These are phyloP conservation scores for Pseudogymnoascus sp. DNA, from an alignment of 2,329 filamentous ascomycete genomes.

Conservation along the genomic window DNA sequence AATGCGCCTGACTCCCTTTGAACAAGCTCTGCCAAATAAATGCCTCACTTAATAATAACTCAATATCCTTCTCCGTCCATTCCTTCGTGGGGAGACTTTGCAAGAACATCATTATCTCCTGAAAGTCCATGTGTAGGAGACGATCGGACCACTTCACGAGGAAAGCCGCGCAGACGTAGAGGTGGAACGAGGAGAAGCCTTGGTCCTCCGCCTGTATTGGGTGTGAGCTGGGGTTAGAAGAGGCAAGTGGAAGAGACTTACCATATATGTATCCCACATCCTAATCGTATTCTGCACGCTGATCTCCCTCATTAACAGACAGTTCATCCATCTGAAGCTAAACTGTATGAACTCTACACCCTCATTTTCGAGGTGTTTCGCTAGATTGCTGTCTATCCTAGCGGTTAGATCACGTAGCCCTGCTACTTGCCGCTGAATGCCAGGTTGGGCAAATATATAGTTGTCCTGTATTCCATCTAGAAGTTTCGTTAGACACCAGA, in stretches of 20 bases:
- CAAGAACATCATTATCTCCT: slow-evolving; percentile 99
- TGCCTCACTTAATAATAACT: slow-evolving; percentile 87
- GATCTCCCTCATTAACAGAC: slow-evolving; percentile 92
- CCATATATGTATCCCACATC: slow-evolving; percentile 99
- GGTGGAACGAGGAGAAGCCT: slow-evolving; percentile 94
- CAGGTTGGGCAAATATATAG: slow-evolving; percentile 95
- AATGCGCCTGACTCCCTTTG: slow-evolving; percentile 84
- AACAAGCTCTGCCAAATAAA: slow-evolving; percentile 99
- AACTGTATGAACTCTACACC: slow-evolving; percentile 98
- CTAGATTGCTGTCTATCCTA: slow-evolving; percentile 74
- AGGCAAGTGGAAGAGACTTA: slow-evolving; percentile 37
- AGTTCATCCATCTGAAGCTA: slow-evolving; percentile 99
- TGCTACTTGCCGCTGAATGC: slow-evolving; percentile 87
- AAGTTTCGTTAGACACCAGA: slow-evolving; percentile 96
- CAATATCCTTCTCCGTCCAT: slow-evolving; percentile 98
- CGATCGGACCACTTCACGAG: slow-evolving; percentile 97
- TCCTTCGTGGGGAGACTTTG: slow-evolving; percentile 85
- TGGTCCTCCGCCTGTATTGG: slow-evolving; percentile 78
- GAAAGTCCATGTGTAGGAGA: slow-evolving; percentile 92
- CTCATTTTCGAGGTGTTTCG: slow-evolving; percentile 82
- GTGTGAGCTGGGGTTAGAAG: background rate
- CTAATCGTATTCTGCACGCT: slow-evolving; percentile 93
- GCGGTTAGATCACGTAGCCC: slow-evolving; percentile 83
- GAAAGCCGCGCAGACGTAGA: slow-evolving; percentile 97
- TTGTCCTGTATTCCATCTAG: slow-evolving; percentile 99